These are phyloP conservation scores for Trichoderma reesei DNA, from an alignment of 495 filamentous ascomycete genomes.

Conservation along the genomic window DNA sequence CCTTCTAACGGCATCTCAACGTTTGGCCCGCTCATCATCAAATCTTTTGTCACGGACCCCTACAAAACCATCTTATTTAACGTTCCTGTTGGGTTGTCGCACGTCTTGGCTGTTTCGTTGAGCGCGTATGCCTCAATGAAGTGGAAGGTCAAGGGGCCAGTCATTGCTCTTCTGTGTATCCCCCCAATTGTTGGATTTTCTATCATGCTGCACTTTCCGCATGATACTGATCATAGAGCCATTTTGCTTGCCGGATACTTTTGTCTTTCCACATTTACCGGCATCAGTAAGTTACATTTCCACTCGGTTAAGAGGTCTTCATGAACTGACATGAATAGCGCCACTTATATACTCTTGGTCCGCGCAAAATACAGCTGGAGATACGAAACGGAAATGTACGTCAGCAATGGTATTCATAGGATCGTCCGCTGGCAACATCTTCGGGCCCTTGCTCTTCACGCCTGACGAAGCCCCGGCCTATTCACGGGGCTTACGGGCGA, in stretches of 20 bases:
- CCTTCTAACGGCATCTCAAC: constrained; percentile 51
- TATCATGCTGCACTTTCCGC: constrained; percentile 44
- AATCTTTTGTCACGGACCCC: constrained; percentile 49
- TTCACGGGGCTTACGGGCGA: constrained; percentile 44
- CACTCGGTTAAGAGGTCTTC: background rate
- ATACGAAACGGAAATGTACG: constrained; percentile 58
- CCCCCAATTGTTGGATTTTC: constrained; percentile 44
- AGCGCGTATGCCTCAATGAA: constrained; percentile 37
- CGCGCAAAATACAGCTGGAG: constrained; percentile 55
- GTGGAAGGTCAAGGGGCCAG: constrained; percentile 45
- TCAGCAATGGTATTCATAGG: constrained; percentile 53
- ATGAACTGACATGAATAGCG: constrained; percentile 14
- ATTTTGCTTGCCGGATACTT: constrained; percentile 33
- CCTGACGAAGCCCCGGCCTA: constrained; percentile 51
- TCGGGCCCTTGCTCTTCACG: constrained; percentile 53
- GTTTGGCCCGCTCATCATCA: constrained; percentile 55
- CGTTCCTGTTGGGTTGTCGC: constrained; percentile 50
- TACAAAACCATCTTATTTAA: constrained; percentile 56
- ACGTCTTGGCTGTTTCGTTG: constrained; percentile 34
- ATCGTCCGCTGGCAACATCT: constrained; percentile 51
- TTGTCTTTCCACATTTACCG: constrained; percentile 13
- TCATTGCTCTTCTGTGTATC: constrained; percentile 45
- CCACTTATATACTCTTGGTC: constrained; percentile 59
- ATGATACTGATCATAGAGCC: constrained; percentile 37
- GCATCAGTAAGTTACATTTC: constrained; percentile 14